A percentile compares a stretch with the other conserved stretches of the same genome.
These are phyloP conservation scores for Alternaria sp. DNA, from an alignment of 2,329 filamentous ascomycete genomes.

Conservation along the genomic window DNA sequence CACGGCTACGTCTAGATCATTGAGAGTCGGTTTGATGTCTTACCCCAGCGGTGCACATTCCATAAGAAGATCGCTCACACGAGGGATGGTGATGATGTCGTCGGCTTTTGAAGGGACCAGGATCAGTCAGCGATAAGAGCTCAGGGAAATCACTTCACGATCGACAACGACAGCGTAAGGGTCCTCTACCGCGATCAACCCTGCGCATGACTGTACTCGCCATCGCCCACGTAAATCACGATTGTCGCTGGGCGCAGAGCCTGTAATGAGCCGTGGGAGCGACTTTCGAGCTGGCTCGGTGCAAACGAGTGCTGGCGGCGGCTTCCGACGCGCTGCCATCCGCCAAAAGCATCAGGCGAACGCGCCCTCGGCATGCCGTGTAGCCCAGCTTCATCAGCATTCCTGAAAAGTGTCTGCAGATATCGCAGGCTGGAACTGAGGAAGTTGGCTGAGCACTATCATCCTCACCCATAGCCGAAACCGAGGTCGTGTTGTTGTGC, in stretches of 20 bases:
- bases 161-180: neutral
- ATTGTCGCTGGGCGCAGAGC: neutral
- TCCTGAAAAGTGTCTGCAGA: neutral
- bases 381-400: neutral
- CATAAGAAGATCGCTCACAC: neutral
- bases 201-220: neutral
- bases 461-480: neutral
- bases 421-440: neutral
- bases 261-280: neutral
- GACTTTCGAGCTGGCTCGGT: neutral
- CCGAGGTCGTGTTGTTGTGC: constrained; percentile 16
- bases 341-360: constrained; percentile 9
- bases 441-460: neutral
- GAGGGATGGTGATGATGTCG: neutral
- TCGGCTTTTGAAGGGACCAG: neutral
- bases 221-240: neutral
- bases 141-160: neutral
- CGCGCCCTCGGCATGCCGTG: neutral
- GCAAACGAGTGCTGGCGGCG: constrained; percentile 4
- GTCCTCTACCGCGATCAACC: neutral
- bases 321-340: constrained; percentile 1
- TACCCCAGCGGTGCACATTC: neutral
- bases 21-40: neutral
- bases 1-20: neutral
- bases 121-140: neutral